Percentiles rank a stretch among this genome's conserved stretches.
phyloP scores from a whole-genome alignment of 169 alveolate genomes.

The Condylostoma magnum region DNA sequence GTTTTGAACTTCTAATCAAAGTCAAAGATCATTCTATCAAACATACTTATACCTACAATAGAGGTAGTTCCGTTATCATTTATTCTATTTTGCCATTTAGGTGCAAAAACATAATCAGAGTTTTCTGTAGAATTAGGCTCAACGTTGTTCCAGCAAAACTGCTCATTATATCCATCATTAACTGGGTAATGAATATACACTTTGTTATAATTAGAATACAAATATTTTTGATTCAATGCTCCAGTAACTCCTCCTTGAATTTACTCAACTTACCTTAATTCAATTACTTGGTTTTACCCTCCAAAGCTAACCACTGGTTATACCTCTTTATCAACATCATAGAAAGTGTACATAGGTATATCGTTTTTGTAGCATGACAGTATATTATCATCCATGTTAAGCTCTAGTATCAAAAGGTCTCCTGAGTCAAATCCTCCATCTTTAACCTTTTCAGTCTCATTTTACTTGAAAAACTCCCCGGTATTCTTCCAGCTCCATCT shows the following conservation, averaged over 20 bases:
- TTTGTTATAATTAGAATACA: background rate
- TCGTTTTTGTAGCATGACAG: constrained; percentile 11
- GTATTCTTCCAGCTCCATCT: constrained; percentile 31
- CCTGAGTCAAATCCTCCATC: background rate
- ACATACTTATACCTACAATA: too few relatives aligned
- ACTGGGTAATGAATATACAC: constrained; percentile 24
- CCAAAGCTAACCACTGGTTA: constrained; percentile 28
- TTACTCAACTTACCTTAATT: constrained; percentile 15
- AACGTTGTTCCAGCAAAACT: too few relatives aligned
- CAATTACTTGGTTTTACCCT: constrained; percentile 15
- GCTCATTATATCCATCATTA: constrained; percentile 30
- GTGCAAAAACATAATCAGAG: too few relatives aligned
- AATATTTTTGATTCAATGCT: background rate
- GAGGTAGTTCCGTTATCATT: too few relatives aligned
- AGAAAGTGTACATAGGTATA: constrained; percentile 8
- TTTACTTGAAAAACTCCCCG: constrained; percentile 21
- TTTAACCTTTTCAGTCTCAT: background rate
- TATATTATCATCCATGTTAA: constrained; percentile 12
- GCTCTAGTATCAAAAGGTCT: background rate
- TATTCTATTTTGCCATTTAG: too few relatives aligned
- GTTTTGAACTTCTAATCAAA: too few relatives aligned
- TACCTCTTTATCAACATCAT: constrained; percentile 16
- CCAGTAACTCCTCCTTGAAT: too few relatives aligned
- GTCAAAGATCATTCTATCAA: too few relatives aligned
- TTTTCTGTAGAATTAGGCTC: too few relatives aligned